Base-by-base conservation (phyloP, 1,284 basidiomycete genomes). In the Thelephora terrestris region DNA sequence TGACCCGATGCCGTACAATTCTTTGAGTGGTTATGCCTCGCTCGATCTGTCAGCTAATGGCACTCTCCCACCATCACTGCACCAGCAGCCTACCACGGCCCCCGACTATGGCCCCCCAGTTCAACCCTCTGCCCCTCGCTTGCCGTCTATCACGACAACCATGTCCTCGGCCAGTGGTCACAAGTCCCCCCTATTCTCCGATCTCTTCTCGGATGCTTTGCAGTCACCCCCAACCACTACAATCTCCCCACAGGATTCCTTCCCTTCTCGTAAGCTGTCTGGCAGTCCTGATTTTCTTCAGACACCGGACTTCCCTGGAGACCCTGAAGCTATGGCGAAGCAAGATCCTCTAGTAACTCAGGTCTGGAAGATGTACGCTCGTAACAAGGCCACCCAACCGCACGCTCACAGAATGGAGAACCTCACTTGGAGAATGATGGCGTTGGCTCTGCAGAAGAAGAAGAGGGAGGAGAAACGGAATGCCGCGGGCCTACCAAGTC, bases 361-460 rank as follows among this genome's bases (percentile, higher is more conserved):
- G 66, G 88, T 98, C 14, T 98, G 95, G 95, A 91, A 85, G 68
- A 91, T 97, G 78, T 98, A 93, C 62, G 84, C 91, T 35, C 82
- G 88, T 53, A 89, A 88, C 35, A 92, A 92, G 65, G 86, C 85
- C 18, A 79, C 77, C 46, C 68, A 96, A 42, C 92, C 93, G 35
- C 91, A 96, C 63, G 91, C 89, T 0, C 90, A 93, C 63, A 73
- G 93, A 55, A 94, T 98, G 91, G 95, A 98, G 70, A 97, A 96
- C 62, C 65, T 97, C 47, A 96, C 93, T 0, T 97, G 95, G 95
- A 72, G 96, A 53, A 91, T 98, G 90, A 97, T 97, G 94, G 88
- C 93, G 39, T 73, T 99, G 60, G 88, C 86, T 7, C 68, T 97
- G 53, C 85, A 87, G 71, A 93, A 90, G 73, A 85, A 87, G 70